Conservation (phyloP, 2,329 filamentous ascomycete species). For the Diplodia mutila region DNA sequence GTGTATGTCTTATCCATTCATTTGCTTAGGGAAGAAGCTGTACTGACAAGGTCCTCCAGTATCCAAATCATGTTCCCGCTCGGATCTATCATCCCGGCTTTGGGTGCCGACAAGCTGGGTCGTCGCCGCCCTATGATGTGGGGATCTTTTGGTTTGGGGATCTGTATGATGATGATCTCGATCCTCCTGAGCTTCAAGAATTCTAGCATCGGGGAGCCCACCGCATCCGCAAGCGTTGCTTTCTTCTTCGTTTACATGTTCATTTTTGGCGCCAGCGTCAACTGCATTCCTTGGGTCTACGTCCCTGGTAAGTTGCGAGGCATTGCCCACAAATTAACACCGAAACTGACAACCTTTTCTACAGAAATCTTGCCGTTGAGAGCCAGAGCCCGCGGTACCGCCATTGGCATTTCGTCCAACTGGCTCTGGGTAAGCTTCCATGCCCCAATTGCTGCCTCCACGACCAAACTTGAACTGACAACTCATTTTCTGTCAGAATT, state of each 20-base stretch:
- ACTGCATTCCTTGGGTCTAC: slow-evolving; percentile 56
- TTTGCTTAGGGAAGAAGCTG: slow-evolving; percentile 30
- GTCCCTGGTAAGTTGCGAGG: slow-evolving; percentile 41
- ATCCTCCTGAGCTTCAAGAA: slow-evolving; percentile 23
- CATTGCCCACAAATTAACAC: background rate
- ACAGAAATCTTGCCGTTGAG: slow-evolving; percentile 46
- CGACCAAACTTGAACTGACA: background rate
- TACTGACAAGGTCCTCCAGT: background rate
- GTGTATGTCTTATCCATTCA: slow-evolving; percentile 34
- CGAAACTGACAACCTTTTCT: background rate
- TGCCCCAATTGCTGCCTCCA: background rate
- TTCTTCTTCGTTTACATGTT: slow-evolving; percentile 58
- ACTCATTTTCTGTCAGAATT: slow-evolving; percentile 32
- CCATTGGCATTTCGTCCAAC: slow-evolving; percentile 43
- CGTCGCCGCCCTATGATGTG: slow-evolving; percentile 39
- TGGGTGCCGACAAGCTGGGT: slow-evolving; percentile 37
- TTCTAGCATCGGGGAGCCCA: slow-evolving; percentile 33
- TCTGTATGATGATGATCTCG: slow-evolving; percentile 39
- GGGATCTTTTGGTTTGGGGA: slow-evolving; percentile 37
- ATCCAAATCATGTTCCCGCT: slow-evolving; percentile 32
- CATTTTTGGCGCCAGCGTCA: slow-evolving; percentile 56
- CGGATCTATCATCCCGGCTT: slow-evolving; percentile 32
- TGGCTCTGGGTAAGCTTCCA: slow-evolving; percentile 36
- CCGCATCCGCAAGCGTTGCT: slow-evolving; percentile 50
- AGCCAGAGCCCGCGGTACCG: slow-evolving; percentile 43